phyloP scores from a whole-genome alignment of 495 filamentous ascomycete genomes.

The Penicillium goetzii region DNA sequence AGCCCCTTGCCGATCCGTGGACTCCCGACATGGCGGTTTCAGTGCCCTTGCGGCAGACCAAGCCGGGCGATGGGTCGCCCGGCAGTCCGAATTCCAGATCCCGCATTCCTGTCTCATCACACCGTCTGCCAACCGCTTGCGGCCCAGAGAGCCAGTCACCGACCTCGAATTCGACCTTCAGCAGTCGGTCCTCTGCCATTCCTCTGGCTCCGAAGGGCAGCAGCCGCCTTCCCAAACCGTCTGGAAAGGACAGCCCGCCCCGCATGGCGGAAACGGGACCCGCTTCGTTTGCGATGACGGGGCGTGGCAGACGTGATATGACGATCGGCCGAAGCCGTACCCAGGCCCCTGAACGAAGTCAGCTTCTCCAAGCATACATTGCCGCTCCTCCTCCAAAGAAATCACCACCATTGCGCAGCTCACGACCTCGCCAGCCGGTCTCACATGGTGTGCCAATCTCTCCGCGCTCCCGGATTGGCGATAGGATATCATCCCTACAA shows the following conservation, averaged over 20 bases:
- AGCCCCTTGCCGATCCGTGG: conserved; percentile 37
- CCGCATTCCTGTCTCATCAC: conserved; percentile 60
- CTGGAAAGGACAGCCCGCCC: conserved; percentile 37
- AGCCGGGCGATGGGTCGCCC: conserved; percentile 33
- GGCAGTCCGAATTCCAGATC: conserved; percentile 56
- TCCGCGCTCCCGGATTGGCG: conserved; percentile 62
- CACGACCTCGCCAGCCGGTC: conserved; percentile 77
- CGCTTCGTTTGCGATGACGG: conserved; percentile 38
- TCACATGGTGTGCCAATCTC: conserved; percentile 70
- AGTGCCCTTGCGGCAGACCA: conserved; percentile 38
- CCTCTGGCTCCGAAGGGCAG: conserved; percentile 48
- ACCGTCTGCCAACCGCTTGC: conserved; percentile 51
- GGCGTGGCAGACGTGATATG: conserved; percentile 41
- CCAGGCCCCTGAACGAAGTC: conserved; percentile 46
- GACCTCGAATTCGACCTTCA: conserved; percentile 50
- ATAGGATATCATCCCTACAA: conserved; percentile 51
- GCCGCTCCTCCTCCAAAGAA: conserved; percentile 62
- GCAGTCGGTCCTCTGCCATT: conserved; percentile 35
- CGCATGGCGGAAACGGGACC: conserved; percentile 37
- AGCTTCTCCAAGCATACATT: conserved; percentile 67
- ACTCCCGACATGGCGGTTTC: conserved; percentile 45
- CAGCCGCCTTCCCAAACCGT: conserved; percentile 52
- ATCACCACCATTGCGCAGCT: conserved; percentile 80
- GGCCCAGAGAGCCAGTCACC: conserved; percentile 49
- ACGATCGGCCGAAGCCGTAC: conserved; percentile 40